Evolutionary conservation across 2,329 filamentous ascomycete species (phyloP), one percentile per base, ranked within the genome.

Genomic region (Aspergillus costaricaensis): DNA sequence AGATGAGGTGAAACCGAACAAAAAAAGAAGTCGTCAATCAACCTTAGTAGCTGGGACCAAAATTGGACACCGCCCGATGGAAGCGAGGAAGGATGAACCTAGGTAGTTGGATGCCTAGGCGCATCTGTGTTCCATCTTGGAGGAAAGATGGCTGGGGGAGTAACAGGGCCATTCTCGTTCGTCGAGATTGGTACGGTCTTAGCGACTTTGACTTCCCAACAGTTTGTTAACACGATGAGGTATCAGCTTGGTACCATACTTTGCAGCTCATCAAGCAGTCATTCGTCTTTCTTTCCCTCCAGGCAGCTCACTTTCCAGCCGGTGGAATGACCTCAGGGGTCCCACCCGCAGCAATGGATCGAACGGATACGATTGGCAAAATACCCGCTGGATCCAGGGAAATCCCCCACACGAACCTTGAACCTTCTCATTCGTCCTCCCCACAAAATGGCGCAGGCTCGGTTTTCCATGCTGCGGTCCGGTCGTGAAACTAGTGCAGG

Each of bases 391-490:
- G 61, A 59, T 58, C 62, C 61, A 65, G 58, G 63, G 58, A 65
- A 65, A 67, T 66, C 65, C 65, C 65, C 65, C 65, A 67, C 65
- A 66, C 48, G 53, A 64, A 59, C 57, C 52, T 50, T 44, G 49
- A 44, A 36, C 41, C 44, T 52, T 56, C 43, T 51, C 54, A 59
- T 54, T 55, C 59, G 60, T 59, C 57, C 55, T 60, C 64, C 64
- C 64, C 65, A 66, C 65, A 67, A 58, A 62, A 62, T 60, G 63
- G 55, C 59, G 59, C 61, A 64, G 57, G 58, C 61, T 57, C 55
- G 55, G n/a, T 60, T 56, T 36, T 48, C 27, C 27, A 55, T 43
- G 10, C 36, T 52, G 15, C 47, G 36, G 52, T 50, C 47, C 54
- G 58, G 54, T 47, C 48, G 38, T 25, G 44, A 15, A 32, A 36